A percentile compares a stretch with the other conserved stretches of the same genome.
Conservation (phyloP, 345 rosid genomes). For the Melastoma malabathricum region DNA sequence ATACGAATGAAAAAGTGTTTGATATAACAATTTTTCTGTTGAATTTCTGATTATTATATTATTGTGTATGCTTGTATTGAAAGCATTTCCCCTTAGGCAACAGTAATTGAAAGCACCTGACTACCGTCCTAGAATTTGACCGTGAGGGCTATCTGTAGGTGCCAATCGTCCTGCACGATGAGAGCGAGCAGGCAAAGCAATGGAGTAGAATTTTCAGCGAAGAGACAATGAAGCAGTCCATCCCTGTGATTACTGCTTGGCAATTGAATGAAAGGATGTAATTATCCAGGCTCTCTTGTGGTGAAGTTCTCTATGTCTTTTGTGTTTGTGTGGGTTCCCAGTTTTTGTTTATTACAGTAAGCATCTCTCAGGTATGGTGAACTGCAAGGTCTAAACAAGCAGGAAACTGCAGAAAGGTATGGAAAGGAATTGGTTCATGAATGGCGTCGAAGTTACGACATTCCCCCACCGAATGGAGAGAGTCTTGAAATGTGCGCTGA, state of each 20-base stretch:
- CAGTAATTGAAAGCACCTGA: not conserved
- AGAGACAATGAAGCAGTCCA: constrained; percentile 66
- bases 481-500: constrained; percentile 98
- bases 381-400: constrained; percentile 88
- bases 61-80: not conserved
- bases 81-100: not conserved
- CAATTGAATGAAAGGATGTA: constrained; percentile 98
- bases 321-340: too few relatives aligned
- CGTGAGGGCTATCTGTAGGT: constrained; percentile 34
- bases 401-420: constrained; percentile 86
- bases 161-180: constrained; percentile 66
- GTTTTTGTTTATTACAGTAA: not conserved
- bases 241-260: constrained; percentile 86
- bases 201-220: constrained; percentile 91
- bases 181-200: constrained; percentile 59
- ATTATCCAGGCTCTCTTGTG: constrained; percentile 3
- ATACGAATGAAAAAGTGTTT: too few relatives aligned
- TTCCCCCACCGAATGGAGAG: constrained; percentile 94
- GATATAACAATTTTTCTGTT: too few relatives aligned
- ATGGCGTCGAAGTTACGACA: constrained; percentile 96
- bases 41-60: too few relatives aligned
- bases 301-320: not conserved
- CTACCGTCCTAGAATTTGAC: constrained; percentile 5
- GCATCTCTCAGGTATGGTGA: constrained; percentile 78
- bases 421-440: constrained; percentile 89